Conservation (phyloP, 1,284 basidiomycete genomes). For the Cutaneotrichosporon sp. region DNA sequence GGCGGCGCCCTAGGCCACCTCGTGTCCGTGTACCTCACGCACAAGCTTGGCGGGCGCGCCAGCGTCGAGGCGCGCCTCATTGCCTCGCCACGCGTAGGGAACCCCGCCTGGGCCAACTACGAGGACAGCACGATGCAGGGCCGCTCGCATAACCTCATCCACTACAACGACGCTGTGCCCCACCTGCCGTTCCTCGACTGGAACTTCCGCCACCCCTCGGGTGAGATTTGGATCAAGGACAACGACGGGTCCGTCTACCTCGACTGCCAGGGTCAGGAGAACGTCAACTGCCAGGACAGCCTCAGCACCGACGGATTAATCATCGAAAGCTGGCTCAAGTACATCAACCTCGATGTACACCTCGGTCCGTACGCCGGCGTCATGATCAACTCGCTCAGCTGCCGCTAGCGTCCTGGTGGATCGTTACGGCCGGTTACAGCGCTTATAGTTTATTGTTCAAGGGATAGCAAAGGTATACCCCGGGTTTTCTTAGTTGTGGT, state of each 20-base stretch:
- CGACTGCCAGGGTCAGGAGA: slow-evolving; percentile 27
- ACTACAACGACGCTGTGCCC: slow-evolving; percentile 26
- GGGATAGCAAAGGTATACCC: too few species aligned
- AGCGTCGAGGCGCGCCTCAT: slow-evolving; percentile 17
- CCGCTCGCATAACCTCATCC: slow-evolving; percentile 21
- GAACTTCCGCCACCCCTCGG: slow-evolving; percentile 19
- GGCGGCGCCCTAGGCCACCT: slow-evolving; percentile 22
- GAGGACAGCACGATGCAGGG: slow-evolving; percentile 22
- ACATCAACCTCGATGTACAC: slow-evolving; percentile 3
- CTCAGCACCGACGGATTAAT: not conserved
- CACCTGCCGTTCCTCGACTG: slow-evolving; percentile 23
- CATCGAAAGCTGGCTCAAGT: not conserved
- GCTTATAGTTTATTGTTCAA: too few species aligned
- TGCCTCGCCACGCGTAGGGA: slow-evolving; percentile 24
- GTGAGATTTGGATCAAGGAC: slow-evolving; percentile 23
- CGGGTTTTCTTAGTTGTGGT: too few species aligned
- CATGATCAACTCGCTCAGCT: not conserved
- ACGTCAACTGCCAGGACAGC: slow-evolving; percentile 5
- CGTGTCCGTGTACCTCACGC: slow-evolving; percentile 19
- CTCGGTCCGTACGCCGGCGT: slow-evolving; percentile 9
- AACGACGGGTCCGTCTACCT: slow-evolving; percentile 7
- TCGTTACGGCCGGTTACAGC: too few species aligned
- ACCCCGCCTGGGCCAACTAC: slow-evolving; percentile 25
- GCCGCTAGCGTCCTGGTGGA: too few species aligned
- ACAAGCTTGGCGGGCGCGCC: slow-evolving; percentile 3